These are phyloP conservation scores for Dryas integrifolia DNA, from an alignment of 331 rosid species.

Conservation along the genomic window DNA sequence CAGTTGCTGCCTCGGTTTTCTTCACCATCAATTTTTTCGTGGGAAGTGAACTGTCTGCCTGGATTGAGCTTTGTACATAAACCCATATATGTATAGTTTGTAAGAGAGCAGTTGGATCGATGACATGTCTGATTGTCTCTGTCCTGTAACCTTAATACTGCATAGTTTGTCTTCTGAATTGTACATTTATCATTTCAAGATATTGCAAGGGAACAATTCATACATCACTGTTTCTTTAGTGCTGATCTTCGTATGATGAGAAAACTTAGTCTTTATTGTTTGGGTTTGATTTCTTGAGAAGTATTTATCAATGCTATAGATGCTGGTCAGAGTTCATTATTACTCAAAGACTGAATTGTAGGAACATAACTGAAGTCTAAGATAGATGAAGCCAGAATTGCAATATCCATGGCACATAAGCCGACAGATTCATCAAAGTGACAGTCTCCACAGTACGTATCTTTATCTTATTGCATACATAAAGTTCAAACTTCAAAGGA, in stretches of 20 bases:
- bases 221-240: no score
- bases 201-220: background rate
- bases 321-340: background rate
- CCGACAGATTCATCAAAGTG: no score
- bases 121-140: slow-evolving; percentile 2
- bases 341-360: background rate
- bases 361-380: background rate
- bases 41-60: slow-evolving; percentile 1
- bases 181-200: background rate
- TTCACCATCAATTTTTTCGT: slow-evolving; percentile 19
- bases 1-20: slow-evolving; percentile 1
- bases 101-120: background rate
- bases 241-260: background rate
- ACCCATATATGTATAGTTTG: background rate
- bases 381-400: background rate
- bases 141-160: slow-evolving; percentile 2
- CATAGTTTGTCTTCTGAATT: background rate
- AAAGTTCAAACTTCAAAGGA: no score
- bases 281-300: background rate
- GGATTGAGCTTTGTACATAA: slow-evolving; percentile 21
- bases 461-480: background rate
- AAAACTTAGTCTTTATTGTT: background rate
- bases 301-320: background rate
- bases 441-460: no score
- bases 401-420: no score